Percentiles rank a stretch among this genome's conserved stretches.
These are phyloP conservation scores for Articulospora tetracladia DNA, from an alignment of 495 filamentous ascomycete genomes.

Conservation along the genomic window DNA sequence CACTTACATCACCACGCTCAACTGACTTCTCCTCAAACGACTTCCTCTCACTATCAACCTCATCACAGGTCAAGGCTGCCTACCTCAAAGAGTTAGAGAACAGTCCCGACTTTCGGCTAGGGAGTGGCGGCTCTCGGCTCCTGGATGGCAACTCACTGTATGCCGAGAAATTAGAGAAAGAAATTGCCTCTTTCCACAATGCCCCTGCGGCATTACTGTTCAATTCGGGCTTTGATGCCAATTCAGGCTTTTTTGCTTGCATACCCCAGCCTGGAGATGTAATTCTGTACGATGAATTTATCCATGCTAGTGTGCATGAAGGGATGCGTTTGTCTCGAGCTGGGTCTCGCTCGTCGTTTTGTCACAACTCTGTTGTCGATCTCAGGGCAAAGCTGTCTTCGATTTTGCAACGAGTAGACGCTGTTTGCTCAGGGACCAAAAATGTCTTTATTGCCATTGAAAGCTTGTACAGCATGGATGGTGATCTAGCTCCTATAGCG, in stretches of 20 bases:
- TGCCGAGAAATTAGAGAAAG: conserved; percentile 58
- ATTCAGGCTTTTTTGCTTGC: conserved; percentile 61
- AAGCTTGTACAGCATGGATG: conserved; percentile 83
- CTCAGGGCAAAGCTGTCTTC: conserved; percentile 24
- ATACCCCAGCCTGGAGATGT: conserved; percentile 67
- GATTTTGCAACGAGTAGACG: conserved; percentile 13
- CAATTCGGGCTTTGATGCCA: conserved; percentile 77
- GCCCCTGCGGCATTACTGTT: conserved; percentile 64
- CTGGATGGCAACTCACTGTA: conserved; percentile 68
- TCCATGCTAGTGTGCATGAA: conserved; percentile 76
- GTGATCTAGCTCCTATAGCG: conserved; percentile 62
- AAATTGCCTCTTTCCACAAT: conserved; percentile 64
- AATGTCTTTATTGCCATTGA: conserved; percentile 69
- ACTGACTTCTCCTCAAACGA: conserved; percentile 63
- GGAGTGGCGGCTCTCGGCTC: conserved; percentile 57
- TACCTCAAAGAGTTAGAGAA: conserved; percentile 38
- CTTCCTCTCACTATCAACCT: conserved; percentile 55
- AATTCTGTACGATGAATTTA: conserved; percentile 67
- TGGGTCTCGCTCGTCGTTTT: conserved; percentile 43
- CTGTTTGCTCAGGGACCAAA: conserved; percentile 27
- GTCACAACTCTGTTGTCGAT: conserved; percentile 54
- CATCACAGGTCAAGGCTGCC: conserved; percentile 31
- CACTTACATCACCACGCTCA: conserved; percentile 28
- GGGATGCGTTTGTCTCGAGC: conserved; percentile 70
- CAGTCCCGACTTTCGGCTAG: conserved; percentile 29